Evolutionary conservation across 352 stramenopile species (phyloP), one percentile per base, ranked within the genome.

Genomic region (Globisporangium mamillatum): DNA sequence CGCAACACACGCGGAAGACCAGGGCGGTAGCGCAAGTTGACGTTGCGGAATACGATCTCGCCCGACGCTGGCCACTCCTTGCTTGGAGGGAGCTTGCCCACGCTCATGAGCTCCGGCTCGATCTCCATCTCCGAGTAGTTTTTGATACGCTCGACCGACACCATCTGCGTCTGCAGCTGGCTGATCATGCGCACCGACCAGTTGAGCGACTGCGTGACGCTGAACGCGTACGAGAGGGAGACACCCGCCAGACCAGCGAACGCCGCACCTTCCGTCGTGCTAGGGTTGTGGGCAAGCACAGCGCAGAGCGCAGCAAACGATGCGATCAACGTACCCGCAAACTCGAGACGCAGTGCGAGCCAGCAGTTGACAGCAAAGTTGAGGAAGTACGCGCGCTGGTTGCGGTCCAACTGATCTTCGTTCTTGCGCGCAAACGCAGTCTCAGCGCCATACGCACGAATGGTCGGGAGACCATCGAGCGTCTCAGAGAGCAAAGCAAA

Each of bases 401-500:
- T 90, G 29, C 75, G 72, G 52, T 92, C 85, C 3, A 94, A 63
- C 38, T 89, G 69, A 9, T 72, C 57, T 56, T 87, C 71, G 63
- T 88, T 90, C 62, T 80, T 84, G 14, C 65, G 70, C 9, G 75
- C 73, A 64, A 91, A 92, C 41, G 84, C 71, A 22, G 71, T 65
- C 56, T 89, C 82, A 4, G 75, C 82, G 38, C 65, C 71, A 62
- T 86, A 97, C 0, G 90, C 87, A 68, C 97, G 91, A 44, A 99
- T 99, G 3, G 94, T 99, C 3, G 92, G 71, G 16, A 99, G 82
- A 24, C 98, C 98, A 63, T 94, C 89, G 9, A 99, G 76, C 38
- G 88, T 99, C 78, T 99, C 97, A 0, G 90, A 91, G 25, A 99
- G 75, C 69, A 98, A 75, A 12, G 91, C 88, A 75, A 98, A 99